These are phyloP conservation scores for Allomyces arbusculus DNA, from an alignment of 192 early-diverging fungal species.

Conservation along the genomic window DNA sequence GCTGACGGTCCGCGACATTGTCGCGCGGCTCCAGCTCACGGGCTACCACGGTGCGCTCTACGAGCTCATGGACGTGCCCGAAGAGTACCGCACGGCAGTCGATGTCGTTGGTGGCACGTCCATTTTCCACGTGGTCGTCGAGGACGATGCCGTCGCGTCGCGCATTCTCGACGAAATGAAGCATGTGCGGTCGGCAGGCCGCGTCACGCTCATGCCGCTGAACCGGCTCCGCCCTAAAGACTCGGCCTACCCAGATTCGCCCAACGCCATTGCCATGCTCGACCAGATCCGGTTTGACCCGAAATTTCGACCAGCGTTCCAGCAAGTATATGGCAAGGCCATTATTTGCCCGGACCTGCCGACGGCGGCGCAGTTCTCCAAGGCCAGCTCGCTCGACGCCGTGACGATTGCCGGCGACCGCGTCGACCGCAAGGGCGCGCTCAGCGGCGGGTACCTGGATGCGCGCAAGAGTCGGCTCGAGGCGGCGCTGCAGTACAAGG, in stretches of 20 bases:
- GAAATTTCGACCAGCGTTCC: conserved; percentile 49
- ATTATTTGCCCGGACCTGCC: conserved; percentile 70
- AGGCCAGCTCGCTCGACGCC: conserved; percentile 49
- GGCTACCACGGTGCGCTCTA: conserved; percentile 84
- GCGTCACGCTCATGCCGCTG: conserved; percentile 90
- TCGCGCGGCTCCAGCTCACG: conserved; percentile 30
- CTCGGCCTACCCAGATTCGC: conserved; percentile 36
- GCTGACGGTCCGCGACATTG: conserved; percentile 44
- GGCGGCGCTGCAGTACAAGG: conserved; percentile 39
- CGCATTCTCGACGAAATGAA: conserved; percentile 35
- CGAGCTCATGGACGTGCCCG: conserved; percentile 76
- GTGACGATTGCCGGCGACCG: conserved; percentile 87
- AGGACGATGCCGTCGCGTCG: conserved; percentile 77
- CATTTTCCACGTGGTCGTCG: conserved; percentile 90
- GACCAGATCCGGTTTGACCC: conserved; percentile 51
- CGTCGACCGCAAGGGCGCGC: conserved; percentile 75
- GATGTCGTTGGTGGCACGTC: conserved; percentile 71
- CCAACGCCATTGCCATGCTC: conserved; percentile 68
- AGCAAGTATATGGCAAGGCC: conserved; percentile 64
- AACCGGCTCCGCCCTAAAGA: conserved; percentile 52
- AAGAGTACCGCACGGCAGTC: conserved; percentile 61
- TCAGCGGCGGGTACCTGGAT: conserved; percentile 77
- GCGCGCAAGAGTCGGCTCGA: conserved; percentile 50
- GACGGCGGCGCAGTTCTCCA: conserved; percentile 56
- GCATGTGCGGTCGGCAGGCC: conserved; percentile 35